These are phyloP conservation scores for Fusarium xyrophilum DNA, from an alignment of 2,329 filamentous ascomycete species.

Conservation along the genomic window DNA sequence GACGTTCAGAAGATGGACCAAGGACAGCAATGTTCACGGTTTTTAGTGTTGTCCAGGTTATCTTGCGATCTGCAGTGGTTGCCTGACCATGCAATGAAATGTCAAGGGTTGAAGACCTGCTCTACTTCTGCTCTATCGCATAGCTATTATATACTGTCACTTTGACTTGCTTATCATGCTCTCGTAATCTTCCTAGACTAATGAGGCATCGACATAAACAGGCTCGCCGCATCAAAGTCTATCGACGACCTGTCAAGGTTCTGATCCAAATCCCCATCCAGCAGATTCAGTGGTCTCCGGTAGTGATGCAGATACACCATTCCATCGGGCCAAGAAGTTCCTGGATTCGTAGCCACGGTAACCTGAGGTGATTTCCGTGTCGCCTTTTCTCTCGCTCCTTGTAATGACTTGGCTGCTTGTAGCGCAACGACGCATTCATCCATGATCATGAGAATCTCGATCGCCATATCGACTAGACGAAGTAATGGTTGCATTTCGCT, in stretches of 20 bases:
- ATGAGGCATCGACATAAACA: conserved; percentile 86
- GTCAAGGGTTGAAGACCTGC: fast-evolving
- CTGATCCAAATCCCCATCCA: not conserved
- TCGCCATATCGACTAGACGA: not conserved
- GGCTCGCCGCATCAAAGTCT: conserved; percentile 48
- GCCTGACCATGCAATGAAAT: fast-evolving
- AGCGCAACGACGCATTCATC: not conserved
- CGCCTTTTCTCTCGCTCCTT: not conserved
- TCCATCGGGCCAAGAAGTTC: not conserved
- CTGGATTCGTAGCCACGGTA: not conserved
- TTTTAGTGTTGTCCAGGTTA: not conserved
- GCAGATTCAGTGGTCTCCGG: not conserved
- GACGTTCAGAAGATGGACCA: not conserved
- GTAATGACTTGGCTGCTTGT: not conserved
- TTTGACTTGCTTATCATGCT: fast-evolving
- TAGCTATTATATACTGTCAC: not conserved
- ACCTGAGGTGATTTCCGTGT: not conserved
- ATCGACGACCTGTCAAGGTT: not conserved
- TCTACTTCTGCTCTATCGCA: no score
- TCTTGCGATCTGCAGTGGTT: not conserved
- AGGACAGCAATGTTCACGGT: not conserved
- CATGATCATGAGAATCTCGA: not conserved
- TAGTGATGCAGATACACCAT: not conserved
- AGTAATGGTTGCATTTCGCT: not conserved
- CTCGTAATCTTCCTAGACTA: conserved; percentile 61